Evolutionary conservation across 2,329 filamentous ascomycete species (phyloP).

Genomic region (Cladosporium sp.): DNA sequence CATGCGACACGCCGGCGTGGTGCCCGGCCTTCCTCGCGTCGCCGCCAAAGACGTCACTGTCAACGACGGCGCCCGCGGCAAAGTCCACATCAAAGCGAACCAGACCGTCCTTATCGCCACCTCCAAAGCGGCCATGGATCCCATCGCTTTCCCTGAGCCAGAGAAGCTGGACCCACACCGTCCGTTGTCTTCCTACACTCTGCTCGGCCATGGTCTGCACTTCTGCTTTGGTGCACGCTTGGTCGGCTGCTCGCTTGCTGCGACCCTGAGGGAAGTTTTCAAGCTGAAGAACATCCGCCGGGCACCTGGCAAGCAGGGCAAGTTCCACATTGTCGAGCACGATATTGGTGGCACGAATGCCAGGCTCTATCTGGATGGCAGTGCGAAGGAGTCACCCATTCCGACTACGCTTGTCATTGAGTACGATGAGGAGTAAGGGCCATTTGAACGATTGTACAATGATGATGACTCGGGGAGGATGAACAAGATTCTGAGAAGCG

Average conservation of each 20-base stretch:
- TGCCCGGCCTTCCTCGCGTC: constrained; percentile 50
- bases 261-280: constrained; percentile 43
- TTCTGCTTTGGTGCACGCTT: constrained; percentile 40
- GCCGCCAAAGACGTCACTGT: constrained; percentile 41
- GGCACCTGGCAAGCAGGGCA: constrained; percentile 34
- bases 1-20: constrained; percentile 48
- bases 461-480: background rate
- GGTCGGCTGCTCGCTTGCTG: constrained; percentile 37
- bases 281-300: constrained; percentile 41
- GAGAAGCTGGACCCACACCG: constrained; percentile 40
- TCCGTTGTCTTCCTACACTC: constrained; percentile 36
- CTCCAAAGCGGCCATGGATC: constrained; percentile 41
- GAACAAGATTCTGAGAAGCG: background rate
- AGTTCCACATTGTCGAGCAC: constrained; percentile 42
- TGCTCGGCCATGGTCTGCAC: constrained; percentile 39
- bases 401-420: constrained; percentile 41
- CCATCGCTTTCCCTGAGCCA: constrained; percentile 37
- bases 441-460: background rate
- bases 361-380: constrained; percentile 47
- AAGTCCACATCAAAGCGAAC: constrained; percentile 42
- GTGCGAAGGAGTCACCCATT: constrained; percentile 44
- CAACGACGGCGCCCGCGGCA: constrained; percentile 45
- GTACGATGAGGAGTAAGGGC: constrained; percentile 32
- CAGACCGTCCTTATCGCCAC: constrained; percentile 44
- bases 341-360: constrained; percentile 47